Evolutionary conservation across 768 basidiomycete genomes (phyloP).

Genomic region (Leccinum variicolor): DNA sequence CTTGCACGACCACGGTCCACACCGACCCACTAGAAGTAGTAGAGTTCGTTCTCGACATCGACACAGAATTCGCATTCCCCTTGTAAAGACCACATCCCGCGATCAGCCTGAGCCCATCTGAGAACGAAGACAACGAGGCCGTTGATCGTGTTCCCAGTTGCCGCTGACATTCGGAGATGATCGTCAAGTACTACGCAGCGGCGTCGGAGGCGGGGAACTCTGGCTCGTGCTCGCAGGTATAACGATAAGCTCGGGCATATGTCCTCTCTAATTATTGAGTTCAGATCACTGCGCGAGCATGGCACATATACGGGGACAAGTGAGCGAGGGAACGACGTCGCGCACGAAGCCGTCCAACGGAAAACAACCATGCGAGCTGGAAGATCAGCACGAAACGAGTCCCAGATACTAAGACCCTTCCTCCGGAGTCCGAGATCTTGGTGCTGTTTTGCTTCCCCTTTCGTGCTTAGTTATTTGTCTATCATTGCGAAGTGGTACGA

Average conservation of each 20-base stretch:
- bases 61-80: background rate
- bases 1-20: slow-evolving; percentile 22
- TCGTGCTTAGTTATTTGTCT: too few species aligned
- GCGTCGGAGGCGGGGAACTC: slow-evolving; percentile 43
- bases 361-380: slow-evolving; percentile 2
- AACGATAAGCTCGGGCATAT: slow-evolving; percentile 65
- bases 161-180: background rate
- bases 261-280: slow-evolving; percentile 54
- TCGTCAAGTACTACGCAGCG: slow-evolving; percentile 55
- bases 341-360: background rate
- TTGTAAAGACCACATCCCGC: background rate
- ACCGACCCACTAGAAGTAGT: background rate
- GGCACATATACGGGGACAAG: background rate
- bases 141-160: background rate
- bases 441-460: slow-evolving; percentile 32
- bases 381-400: slow-evolving; percentile 9
- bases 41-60: background rate
- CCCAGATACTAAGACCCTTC: background rate
- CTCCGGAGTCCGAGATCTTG: slow-evolving; percentile 50
- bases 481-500: too few species aligned
- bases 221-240: slow-evolving; percentile 35
- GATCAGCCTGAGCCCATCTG: background rate
- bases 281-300: background rate
- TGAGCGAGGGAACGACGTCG: background rate
- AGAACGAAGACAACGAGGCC: slow-evolving; percentile 13